These are phyloP conservation scores for Shiraia sp. DNA, from an alignment of 2,329 filamentous ascomycete genomes.

Conservation along the genomic window DNA sequence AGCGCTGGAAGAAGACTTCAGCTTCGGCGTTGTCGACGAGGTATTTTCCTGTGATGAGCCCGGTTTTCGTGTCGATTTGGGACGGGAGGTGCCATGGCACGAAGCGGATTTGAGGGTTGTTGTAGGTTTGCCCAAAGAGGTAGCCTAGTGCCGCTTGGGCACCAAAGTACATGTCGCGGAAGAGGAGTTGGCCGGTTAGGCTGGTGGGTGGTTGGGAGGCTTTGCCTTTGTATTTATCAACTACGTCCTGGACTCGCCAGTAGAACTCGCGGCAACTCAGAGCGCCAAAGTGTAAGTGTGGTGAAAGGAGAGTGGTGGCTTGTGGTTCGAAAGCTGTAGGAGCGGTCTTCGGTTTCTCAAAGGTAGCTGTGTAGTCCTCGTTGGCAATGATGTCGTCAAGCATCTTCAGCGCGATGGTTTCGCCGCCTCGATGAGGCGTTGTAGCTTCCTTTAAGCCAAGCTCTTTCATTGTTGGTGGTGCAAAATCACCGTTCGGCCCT, in stretches of 20 bases:
- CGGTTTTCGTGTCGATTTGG: conserved; percentile 52
- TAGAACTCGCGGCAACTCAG: conserved; percentile 74
- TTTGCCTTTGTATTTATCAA: conserved; percentile 61
- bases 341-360: conserved; percentile 75
- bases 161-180: conserved; percentile 83
- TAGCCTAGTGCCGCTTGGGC: conserved; percentile 71
- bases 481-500: conserved; percentile 70
- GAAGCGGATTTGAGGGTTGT: conserved; percentile 71
- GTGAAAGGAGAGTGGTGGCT: conserved; percentile 73
- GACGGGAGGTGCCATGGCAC: conserved; percentile 78
- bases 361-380: conserved; percentile 70
- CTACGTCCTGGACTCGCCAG: conserved; percentile 68
- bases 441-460: conserved; percentile 65
- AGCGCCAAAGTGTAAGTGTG: conserved; percentile 74
- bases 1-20: conserved; percentile 68
- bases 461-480: conserved; percentile 71
- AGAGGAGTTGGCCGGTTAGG: conserved; percentile 72
- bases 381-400: conserved; percentile 65
- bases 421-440: conserved; percentile 71
- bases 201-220: conserved; percentile 65
- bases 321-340: conserved; percentile 74
- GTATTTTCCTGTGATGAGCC: conserved; percentile 62
- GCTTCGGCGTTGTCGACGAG: conserved; percentile 65
- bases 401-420: conserved; percentile 63
- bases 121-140: conserved; percentile 65